Percentiles rank a stretch among this genome's conserved stretches.
These are phyloP conservation scores for Cnidoscolus chayamansa DNA, from an alignment of 441 rosid species.

Conservation along the genomic window DNA sequence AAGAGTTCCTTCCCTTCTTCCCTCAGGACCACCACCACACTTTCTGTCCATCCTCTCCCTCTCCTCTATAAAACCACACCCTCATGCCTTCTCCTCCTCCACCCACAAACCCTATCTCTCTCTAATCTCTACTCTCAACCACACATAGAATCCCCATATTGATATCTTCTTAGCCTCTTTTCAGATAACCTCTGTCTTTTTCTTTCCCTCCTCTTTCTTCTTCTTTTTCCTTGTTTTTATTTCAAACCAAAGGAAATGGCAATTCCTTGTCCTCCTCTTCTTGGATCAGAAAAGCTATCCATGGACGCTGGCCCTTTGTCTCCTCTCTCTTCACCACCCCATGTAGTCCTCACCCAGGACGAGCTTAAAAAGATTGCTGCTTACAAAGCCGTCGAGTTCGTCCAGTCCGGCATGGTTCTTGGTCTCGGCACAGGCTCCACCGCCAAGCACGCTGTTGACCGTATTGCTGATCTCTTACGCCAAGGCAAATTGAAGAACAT, in stretches of 20 bases:
- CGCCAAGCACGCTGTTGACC: constrained; percentile 85
- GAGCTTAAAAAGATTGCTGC: constrained; percentile 84
- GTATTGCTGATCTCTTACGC: constrained; percentile 70
- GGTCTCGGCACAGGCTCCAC: constrained; percentile 98
- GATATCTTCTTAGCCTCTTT: too few species aligned
- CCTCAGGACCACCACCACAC: background rate
- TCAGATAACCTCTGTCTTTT: background rate
- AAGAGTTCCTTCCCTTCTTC: background rate
- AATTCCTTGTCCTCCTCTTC: constrained; percentile 48
- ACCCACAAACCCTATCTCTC: constrained; percentile 8
- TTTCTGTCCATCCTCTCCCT: background rate
- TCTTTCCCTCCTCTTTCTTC: background rate
- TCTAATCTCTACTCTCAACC: too few species aligned
- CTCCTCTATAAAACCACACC: background rate
- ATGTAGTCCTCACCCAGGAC: constrained; percentile 59
- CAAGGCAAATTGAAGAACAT: constrained; percentile 67
- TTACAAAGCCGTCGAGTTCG: constrained; percentile 87
- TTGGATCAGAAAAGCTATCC: constrained; percentile 46
- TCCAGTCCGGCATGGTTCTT: constrained; percentile 89
- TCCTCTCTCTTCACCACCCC: constrained; percentile 36
- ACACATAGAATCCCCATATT: background rate
- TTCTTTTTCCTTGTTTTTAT: background rate
- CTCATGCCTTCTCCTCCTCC: background rate
- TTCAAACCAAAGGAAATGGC: constrained; percentile 41
- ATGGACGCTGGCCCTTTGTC: constrained; percentile 34